Evolutionary conservation across 768 basidiomycete species (phyloP).

Genomic region (Mrakia blollopis): DNA sequence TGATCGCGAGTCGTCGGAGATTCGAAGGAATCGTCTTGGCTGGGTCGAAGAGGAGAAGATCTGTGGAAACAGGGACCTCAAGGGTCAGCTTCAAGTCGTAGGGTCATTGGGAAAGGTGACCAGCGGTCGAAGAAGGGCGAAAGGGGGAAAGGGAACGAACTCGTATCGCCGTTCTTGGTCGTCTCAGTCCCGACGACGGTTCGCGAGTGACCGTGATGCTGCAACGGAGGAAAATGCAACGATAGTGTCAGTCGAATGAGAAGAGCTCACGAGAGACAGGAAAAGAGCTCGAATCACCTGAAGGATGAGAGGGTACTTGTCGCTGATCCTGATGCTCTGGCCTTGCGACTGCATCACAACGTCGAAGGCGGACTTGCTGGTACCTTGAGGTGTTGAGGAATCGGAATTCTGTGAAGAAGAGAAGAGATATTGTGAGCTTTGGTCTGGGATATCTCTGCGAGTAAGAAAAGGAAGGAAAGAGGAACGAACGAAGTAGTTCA

Average conservation of each 20-base stretch:
- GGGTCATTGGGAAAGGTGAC: background rate
- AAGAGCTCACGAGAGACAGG: no score
- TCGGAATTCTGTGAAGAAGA: background rate
- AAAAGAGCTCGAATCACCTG: background rate
- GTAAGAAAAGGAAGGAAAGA: background rate
- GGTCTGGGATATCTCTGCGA: no score
- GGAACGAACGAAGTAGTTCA: conserved; percentile 26
- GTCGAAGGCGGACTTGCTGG: conserved; percentile 1
- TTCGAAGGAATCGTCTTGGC: conserved; percentile 18
- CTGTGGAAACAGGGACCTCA: background rate
- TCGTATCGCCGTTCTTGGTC: conserved; percentile 24
- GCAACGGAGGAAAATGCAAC: background rate
- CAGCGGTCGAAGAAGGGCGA: background rate
- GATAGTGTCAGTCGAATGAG: no score
- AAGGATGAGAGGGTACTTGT: conserved; percentile 23
- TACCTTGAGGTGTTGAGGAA: background rate
- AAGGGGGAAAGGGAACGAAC: background rate
- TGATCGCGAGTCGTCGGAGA: conserved; percentile 8
- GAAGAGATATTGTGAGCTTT: background rate
- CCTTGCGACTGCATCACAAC: conserved; percentile 21
- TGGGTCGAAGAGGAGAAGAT: conserved; percentile 29
- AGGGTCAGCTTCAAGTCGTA: background rate
- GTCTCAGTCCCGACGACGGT: conserved; percentile 31
- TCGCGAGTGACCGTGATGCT: conserved; percentile 32
- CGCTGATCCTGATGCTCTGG: conserved; percentile 3